Evolutionary conservation across 2,329 filamentous ascomycete genomes (phyloP), one percentile per base, ranked within the genome.

Genomic region (Ceratocystiopsis minuta): DNA sequence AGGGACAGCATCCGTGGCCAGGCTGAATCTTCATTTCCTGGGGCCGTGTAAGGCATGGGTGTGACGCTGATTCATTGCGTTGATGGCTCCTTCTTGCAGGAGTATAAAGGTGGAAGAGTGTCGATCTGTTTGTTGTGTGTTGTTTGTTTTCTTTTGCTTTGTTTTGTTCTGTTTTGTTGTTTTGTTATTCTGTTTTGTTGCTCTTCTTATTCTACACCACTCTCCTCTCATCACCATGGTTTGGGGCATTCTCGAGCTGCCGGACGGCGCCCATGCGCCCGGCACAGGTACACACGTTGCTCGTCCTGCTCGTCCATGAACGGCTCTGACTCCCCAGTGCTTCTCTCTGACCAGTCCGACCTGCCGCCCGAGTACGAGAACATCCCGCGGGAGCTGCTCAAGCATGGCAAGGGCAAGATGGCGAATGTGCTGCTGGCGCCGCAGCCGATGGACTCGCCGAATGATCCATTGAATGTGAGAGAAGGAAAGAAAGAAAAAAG

Each of bases 211-310:
- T n/a, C n/a, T n/a, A n/a, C n/a, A n/a, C n/a, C n/a, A n/a, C n/a
- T n/a, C n/a, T n/a, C 34, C 34, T 5, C 15, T n/a, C 3, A 6
- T 5, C 47, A 54, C 41, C 18, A 66, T 67, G 66, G 58, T 60
- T 47, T 67, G 64, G 53, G 64, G 65, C 44, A 66, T 67, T 34
- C 52, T 67, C 11, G 64, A 67, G 39, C 59, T 60, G 43, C 57
- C 57, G 43, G 54, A 60, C 45, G 58, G 62, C 58, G 62, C 61
- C 47, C 51, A 59, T 46, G 64, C 67, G 42, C 66, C 65, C 43
- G 65, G 66, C 43, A 69, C 65, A 48, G 63, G 62, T 64, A 57
- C 40, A 54, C n/a, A n/a, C n/a, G n/a, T n/a, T n/a, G n/a, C n/a
- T n/a, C n/a, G n/a, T n/a, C n/a, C n/a, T n/a, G n/a, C n/a, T n/a